Base-by-base conservation (phyloP, 208 protist genomes). In the Crithidia expoeki region DNA sequence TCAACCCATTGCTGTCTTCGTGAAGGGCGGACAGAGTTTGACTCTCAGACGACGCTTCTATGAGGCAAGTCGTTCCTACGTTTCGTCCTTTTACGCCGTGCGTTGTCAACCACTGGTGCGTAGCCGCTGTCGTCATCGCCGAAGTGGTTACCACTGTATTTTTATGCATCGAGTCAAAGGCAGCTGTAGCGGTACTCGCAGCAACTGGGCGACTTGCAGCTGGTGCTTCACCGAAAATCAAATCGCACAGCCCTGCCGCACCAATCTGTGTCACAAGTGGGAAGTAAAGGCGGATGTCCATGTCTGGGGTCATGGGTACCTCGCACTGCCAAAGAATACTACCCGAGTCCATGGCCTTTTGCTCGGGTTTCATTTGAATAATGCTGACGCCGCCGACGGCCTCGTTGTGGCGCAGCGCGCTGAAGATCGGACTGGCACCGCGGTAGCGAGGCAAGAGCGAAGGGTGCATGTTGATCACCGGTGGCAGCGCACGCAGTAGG, bases 371-470 rank as follows among this genome's bases (percentile, higher is more conserved):
- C 52, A 96, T 72, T 58, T 94, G 80, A 36, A 92, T 89, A 36
- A 96, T 80, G 56, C 84, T 96, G n/a, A 80, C 85, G 1, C 91
- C 91, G 50, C 90, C 88, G 1, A 78, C 52, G 1, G 27, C 9
- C 42, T 97, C 94, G 56, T 90, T 89, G 55, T 72, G 76, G 32
- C 90, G 80, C 51, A 97, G 69, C 30, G 94, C 86, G 23, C 85
- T 82, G 66, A 94, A 95, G 52, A 97, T 94, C 23, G 94, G 94
- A 62, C 89, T 94, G 36, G 90, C 88, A 27, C 94, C 94, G 53
- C 94, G 87, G 78, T 95, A 96, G 30, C 77, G 75, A 6, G 94
- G 94, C 10, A 97, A 77, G 34, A 96, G 66, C 17, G 90, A 96
- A 6, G 94, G 94, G 69, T 97, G 94, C 72, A 96, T 69, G 66